phyloP scores from a whole-genome alignment of 2,329 filamentous ascomycete genomes.

The Aspergillus quadricinctus region DNA sequence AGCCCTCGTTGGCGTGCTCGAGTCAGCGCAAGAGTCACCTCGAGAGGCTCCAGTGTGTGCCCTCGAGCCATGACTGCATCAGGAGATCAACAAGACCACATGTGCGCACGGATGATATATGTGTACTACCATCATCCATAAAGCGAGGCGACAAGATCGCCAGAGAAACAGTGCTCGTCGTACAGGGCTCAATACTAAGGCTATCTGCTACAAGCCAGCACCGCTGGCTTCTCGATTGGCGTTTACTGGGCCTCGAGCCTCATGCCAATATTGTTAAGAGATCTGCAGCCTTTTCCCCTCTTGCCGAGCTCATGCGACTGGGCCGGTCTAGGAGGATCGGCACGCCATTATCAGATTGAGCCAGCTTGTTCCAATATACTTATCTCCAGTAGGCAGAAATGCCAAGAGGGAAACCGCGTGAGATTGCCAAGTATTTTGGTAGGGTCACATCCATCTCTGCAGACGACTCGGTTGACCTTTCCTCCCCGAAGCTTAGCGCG shows the following conservation, averaged over 20 bases:
- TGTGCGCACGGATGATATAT: background rate
- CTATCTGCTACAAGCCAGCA: background rate
- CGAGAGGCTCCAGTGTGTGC: background rate
- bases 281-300: background rate
- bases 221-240: background rate
- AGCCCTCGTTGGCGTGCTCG: background rate
- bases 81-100: background rate
- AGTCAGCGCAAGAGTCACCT: background rate
- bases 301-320: background rate
- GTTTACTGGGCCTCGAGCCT: background rate
- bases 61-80: background rate
- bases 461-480: background rate
- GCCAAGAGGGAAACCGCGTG: background rate
- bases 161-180: background rate
- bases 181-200: background rate
- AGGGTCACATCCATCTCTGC: background rate
- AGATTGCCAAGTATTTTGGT: background rate
- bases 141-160: background rate
- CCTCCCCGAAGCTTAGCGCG: background rate
- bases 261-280: background rate
- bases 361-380: background rate
- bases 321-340: background rate
- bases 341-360: background rate
- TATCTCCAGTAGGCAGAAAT: background rate
- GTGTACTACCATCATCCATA: background rate